These are phyloP conservation scores for Mesotaenium endlicherianum DNA, from an alignment of 139 green algal genomes.

Conservation along the genomic window DNA sequence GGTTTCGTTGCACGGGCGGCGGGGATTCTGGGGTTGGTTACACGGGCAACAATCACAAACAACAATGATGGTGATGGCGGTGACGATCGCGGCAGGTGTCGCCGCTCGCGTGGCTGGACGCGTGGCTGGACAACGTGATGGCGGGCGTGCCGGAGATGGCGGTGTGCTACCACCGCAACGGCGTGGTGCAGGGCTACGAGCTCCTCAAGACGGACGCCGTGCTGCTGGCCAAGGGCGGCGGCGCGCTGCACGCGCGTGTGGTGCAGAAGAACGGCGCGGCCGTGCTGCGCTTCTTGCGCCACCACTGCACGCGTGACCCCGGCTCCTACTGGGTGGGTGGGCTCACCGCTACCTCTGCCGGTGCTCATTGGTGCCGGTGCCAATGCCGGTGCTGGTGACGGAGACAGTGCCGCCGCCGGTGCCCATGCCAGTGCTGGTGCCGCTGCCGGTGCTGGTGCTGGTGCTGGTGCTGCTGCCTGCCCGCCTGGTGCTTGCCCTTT, in stretches of 20 bases:
- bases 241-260: slow-evolving; percentile 24
- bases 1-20: too few relatives aligned
- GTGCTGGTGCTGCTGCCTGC: background rate
- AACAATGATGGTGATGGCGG: too few relatives aligned
- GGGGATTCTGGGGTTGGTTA: too few relatives aligned
- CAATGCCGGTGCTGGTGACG: background rate
- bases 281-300: slow-evolving; percentile 30
- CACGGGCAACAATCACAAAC: too few relatives aligned
- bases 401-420: background rate
- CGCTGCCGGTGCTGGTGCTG: background rate
- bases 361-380: background rate
- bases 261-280: slow-evolving; percentile 40
- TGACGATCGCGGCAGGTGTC: slow-evolving; percentile 7
- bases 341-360: background rate
- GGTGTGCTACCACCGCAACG: slow-evolving; percentile 43
- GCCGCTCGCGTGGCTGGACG: slow-evolving; percentile 40
- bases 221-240: slow-evolving; percentile 42
- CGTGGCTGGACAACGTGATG: slow-evolving; percentile 52
- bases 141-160: slow-evolving; percentile 33
- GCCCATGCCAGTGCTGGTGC: background rate
- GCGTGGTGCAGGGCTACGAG: slow-evolving; percentile 48
- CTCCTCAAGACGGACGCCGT: slow-evolving; percentile 48
- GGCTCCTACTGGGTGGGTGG: slow-evolving; percentile 40
- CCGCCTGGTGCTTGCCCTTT: background rate
- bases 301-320: slow-evolving; percentile 40